These are phyloP conservation scores for Byssoonygena ceratinophila DNA, from an alignment of 2,329 filamentous ascomycete species.

Conservation along the genomic window DNA sequence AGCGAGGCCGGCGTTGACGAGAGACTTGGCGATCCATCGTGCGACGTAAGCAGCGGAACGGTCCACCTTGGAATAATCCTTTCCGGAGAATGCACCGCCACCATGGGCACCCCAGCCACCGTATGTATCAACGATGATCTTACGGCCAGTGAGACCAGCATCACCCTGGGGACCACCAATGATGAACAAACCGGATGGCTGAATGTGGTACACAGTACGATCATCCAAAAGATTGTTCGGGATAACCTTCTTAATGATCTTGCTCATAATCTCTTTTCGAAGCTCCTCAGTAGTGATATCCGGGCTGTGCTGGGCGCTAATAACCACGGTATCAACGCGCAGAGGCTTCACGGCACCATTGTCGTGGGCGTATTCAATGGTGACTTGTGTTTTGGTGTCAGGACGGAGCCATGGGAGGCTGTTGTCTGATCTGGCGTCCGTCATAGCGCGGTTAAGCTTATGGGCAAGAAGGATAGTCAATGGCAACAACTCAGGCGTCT, in stretches of 20 bases:
- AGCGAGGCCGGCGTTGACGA: slow-evolving; percentile 77
- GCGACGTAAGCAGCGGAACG: slow-evolving; percentile 94
- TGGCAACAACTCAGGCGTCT: slow-evolving; percentile 94
- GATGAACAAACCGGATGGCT: slow-evolving; percentile 97
- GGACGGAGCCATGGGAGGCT: slow-evolving; percentile 86
- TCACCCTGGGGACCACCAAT: slow-evolving; percentile 99
- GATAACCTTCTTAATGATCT: slow-evolving; percentile 94
- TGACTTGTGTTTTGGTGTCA: slow-evolving; percentile 99
- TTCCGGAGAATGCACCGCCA: slow-evolving; percentile 99
- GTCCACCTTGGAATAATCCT: slow-evolving; percentile 99
- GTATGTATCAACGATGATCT: slow-evolving; percentile 99
- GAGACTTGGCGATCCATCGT: slow-evolving; percentile 98
- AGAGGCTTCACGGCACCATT: slow-evolving; percentile 82
- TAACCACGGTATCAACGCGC: slow-evolving; percentile 91
- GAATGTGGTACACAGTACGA: slow-evolving; percentile 93
- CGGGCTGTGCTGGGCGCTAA: slow-evolving; percentile 87
- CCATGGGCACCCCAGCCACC: slow-evolving; percentile 99
- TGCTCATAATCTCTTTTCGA: slow-evolving; percentile 88
- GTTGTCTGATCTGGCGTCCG: slow-evolving; percentile 74
- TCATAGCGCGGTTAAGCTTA: slow-evolving; percentile 95
- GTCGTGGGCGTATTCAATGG: slow-evolving; percentile 96
- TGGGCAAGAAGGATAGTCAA: slow-evolving; percentile 89
- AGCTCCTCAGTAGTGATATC: slow-evolving; percentile 84
- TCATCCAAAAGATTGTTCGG: slow-evolving; percentile 86
- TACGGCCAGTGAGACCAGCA: slow-evolving; percentile 93